These are phyloP conservation scores for Boehmeria nivea DNA, from an alignment of 306 rosid species.

Conservation along the genomic window DNA sequence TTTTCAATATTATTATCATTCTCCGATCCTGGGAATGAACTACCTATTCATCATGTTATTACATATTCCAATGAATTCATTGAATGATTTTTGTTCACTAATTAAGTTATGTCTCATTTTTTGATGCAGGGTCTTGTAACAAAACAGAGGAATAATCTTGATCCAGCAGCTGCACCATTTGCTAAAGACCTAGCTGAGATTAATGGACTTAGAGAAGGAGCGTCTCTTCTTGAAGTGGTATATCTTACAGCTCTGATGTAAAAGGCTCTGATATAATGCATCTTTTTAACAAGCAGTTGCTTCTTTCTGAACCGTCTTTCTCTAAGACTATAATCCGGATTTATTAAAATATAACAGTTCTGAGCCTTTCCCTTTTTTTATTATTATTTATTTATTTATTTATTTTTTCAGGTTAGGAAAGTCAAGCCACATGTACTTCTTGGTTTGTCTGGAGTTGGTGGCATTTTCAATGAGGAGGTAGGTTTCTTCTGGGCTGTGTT, in stretches of 20 bases:
- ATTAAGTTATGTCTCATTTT: not conserved
- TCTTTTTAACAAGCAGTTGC: slow-evolving; percentile 2
- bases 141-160: slow-evolving; percentile 66
- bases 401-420: slow-evolving; percentile 64
- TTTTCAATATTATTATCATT: too few relatives aligned
- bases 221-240: slow-evolving; percentile 92
- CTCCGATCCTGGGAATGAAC: too few relatives aligned
- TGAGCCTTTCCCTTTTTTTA: not conserved
- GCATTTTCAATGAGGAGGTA: slow-evolving; percentile 90
- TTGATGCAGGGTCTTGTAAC: slow-evolving; percentile 85
- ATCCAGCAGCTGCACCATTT: slow-evolving; percentile 86
- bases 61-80: slow-evolving; percentile 4
- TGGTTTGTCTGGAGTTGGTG: slow-evolving; percentile 99
- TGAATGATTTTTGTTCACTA: not conserved
- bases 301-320: slow-evolving; percentile 13
- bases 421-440: slow-evolving; percentile 90
- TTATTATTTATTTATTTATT: not conserved
- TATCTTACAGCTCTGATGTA: slow-evolving; percentile 17
- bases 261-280: not conserved
- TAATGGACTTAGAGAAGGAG: slow-evolving; percentile 88
- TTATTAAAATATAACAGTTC: slow-evolving; percentile 13
- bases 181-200: slow-evolving; percentile 64
- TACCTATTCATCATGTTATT: not conserved
- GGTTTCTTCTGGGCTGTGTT: slow-evolving; percentile 22
- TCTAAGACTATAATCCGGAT: not conserved